Conservation (phyloP, 306 rosid species). For the Prosopis cineraria region DNA sequence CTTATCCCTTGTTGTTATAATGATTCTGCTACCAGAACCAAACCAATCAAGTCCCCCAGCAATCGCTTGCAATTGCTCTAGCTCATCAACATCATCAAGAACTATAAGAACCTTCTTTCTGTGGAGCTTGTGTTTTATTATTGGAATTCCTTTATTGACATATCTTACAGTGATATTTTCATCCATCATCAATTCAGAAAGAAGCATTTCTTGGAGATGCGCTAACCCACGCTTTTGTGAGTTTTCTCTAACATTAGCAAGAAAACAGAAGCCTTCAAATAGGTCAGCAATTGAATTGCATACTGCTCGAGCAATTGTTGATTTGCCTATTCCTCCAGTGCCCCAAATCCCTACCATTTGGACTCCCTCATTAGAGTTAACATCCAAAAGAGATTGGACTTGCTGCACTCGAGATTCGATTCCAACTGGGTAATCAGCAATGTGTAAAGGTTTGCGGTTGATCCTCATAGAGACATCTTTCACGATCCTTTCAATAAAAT, state of each 20-base stretch:
- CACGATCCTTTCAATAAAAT: not conserved
- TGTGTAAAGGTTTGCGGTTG: no score
- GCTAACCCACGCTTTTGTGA: no score
- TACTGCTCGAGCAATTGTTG: no score
- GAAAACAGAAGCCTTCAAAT: no score
- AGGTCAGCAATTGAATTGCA: not conserved
- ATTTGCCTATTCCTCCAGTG: no score
- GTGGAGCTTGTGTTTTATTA: no score
- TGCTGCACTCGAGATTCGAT: not conserved
- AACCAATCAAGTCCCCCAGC: not conserved
- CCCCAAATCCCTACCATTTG: no score
- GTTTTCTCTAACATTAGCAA: no score
- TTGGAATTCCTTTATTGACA: no score
- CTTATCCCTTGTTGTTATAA: not conserved
- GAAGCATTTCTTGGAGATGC: no score
- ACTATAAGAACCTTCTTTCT: no score
- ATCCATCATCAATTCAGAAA: not conserved
- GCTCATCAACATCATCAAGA: not conserved
- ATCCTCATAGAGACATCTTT: not conserved
- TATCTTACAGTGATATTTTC: not conserved
- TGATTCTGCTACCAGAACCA: not conserved
- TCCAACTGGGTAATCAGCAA: not conserved
- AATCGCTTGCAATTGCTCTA: not conserved
- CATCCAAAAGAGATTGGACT: not conserved
- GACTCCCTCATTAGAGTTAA: not conserved